Base-by-base conservation (phyloP, 208 protist genomes). In the Herpetomonas samuelpessoai region DNA sequence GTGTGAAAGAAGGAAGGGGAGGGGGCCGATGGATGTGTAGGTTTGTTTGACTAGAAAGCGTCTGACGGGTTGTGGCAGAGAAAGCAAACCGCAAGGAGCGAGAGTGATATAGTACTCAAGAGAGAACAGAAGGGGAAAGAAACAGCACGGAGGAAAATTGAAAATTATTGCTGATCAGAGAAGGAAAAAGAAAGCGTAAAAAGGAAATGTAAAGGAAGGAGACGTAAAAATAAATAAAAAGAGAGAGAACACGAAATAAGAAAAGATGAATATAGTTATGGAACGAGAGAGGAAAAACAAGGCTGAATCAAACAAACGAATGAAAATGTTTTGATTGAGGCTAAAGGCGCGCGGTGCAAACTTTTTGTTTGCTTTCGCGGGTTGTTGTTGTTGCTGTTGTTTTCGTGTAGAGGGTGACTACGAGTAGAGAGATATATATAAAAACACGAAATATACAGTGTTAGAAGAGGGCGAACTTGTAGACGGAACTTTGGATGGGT, bases 1-100 rank as follows among this genome's bases (percentile, higher is more conserved):
- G 24, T 3, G 31, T 27, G 49, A 59, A 49, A 46, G 46, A 28
- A 65, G 24, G 58, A 58, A 44, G 45, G 39, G 24, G 39, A 57
- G 44, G 58, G 22, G 28, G 52, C 31, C 35, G 52, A 45, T 9
- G 48, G 58, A 29, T 49, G 25, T 10, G 10, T 25, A 14, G 19
- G 18, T 41, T 6, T 18, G 14, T 6, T 6, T 6, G 6, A 41
- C 9, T 6, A 41, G 35, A 14, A 14, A 14, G 35, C 9, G 35
- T 6, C 9, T 6, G 35, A 14, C 6, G 35, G 35, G 6, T 6
- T 14, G 35, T 14, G 35, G 35, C 6, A 14, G 6, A 41, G 9
- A 41, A 41, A 6, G 35, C 35, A 41, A 14, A 41, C 9, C 14
- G 6, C 9, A 6, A 41, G 35, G 35, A 14, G 35, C 6, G 35